Base-by-base conservation (phyloP, 23 red algal genomes). In the Gracilariopsis chorda region DNA sequence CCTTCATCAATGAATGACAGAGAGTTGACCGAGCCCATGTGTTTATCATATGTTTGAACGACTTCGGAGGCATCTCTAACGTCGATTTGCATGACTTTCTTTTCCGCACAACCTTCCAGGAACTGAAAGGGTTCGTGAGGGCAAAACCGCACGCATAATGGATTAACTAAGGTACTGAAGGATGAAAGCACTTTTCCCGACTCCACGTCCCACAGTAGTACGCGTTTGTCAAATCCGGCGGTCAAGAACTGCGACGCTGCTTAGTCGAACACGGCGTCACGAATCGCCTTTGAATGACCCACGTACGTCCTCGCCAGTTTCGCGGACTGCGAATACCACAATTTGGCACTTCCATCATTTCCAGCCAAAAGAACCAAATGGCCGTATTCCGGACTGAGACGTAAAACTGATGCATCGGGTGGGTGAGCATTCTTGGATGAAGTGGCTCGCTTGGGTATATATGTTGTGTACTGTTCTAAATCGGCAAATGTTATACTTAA, bases 131-230 rank as follows among this genome's bases (percentile, higher is more conserved):
- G 43, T 35, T 80, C 43, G 24, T 19, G 52, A 16, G 74, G 83
- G 46, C 51, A 57, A 48, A 83, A 78, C 12, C 71, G 58, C 42
- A 94, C 83, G 70, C 90, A 86, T 58, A 43, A 42, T 5, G 73
- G 70, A 23, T 43, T 21, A 14, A 56, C 92, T 14, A 12, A 16
- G 25, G 75, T 73, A 0, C 57, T 52, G 55, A 94, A 97, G 19
- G 43, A 49, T 6, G 43, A 76, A 51, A 82, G 40, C 25, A 91
- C 80, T 64, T 64, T 56, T 28, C 95, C 95, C 1, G 95, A 83
- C 51, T 98, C 95, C 23, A 83, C 75, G 78, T 98, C 91, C 95
- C 95, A 98, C 37, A 94, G 48, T n/a, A 69, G 55, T 20, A 98
- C 74, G n/a, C 41, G 40, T 25, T 62, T 35, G 57, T 98, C 95